Evolutionary conservation across 805 yeast genomes (phyloP).

Genomic region (Clavispora santaluciae): DNA sequence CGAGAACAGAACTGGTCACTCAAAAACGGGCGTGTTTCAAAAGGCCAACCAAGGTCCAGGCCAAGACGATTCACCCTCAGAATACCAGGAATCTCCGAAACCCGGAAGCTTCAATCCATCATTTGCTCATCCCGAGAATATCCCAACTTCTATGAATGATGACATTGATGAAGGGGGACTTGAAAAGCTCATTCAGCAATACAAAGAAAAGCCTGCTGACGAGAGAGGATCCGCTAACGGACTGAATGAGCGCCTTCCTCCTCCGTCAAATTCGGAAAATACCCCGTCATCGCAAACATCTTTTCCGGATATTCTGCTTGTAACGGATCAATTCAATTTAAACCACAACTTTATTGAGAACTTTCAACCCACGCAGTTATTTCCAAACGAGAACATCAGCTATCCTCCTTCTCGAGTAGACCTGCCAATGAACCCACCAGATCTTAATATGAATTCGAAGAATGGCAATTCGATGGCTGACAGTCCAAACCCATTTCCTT

Average conservation of each 20-base stretch:
- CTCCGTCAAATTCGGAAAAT: conserved; percentile 16
- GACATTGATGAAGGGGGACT: not conserved
- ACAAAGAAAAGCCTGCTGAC: conserved; percentile 17
- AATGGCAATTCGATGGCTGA: conserved; percentile 4
- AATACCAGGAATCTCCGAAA: not conserved
- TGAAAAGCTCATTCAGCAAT: conserved; percentile 25
- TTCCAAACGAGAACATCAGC: conserved; percentile 39
- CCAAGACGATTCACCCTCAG: not conserved
- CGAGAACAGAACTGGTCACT: conserved; percentile 23
- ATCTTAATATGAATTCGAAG: conserved; percentile 1
- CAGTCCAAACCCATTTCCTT: conserved; percentile 4
- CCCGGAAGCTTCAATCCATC: not conserved
- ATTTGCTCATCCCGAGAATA: not conserved
- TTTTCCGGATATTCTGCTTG: conserved; percentile 52
- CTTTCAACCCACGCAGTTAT: conserved; percentile 54
- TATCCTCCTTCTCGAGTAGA: conserved; percentile 35
- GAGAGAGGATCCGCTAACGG: conserved; percentile 1
- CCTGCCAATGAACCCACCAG: conserved; percentile 20
- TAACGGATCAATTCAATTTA: conserved; percentile 48
- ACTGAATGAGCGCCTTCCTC: not conserved
- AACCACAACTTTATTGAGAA: conserved; percentile 43
- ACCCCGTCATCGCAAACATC: conserved; percentile 36
- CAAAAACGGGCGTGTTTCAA: not conserved
- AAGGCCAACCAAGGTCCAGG: not conserved
- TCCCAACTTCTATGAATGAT: too few relatives aligned